Conservation (phyloP, 1,284 basidiomycete species). For the Fomes fomentarius region DNA sequence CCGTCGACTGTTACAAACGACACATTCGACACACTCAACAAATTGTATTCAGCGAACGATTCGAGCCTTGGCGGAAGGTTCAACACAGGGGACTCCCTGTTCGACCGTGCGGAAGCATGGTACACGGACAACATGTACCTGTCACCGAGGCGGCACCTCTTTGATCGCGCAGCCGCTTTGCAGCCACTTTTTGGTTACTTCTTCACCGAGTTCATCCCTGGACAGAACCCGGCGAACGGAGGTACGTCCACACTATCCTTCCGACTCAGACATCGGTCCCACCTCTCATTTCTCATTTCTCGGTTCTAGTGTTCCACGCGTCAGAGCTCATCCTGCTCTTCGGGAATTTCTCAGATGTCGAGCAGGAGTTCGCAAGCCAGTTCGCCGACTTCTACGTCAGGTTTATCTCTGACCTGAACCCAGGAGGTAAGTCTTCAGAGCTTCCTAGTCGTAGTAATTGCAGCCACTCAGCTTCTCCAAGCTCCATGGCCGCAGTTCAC, state of each 20-base stretch:
- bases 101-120: conserved; percentile 56
- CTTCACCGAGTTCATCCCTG: conserved; percentile 58
- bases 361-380: conserved; percentile 48
- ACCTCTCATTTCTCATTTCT: not conserved
- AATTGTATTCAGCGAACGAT: conserved; percentile 52
- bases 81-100: conserved; percentile 61
- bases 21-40: conserved; percentile 41
- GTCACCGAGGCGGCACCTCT: conserved; percentile 50
- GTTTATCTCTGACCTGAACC: conserved; percentile 55
- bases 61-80: conserved; percentile 48
- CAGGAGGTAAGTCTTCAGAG: conserved; percentile 51
- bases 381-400: conserved; percentile 56
- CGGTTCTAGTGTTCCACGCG: conserved; percentile 49
- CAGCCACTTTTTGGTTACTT: conserved; percentile 58
- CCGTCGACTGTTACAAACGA: conserved; percentile 47
- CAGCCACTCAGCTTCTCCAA: conserved; percentile 19
- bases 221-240: conserved; percentile 43
- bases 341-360: conserved; percentile 47
- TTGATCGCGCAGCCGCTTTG: conserved; percentile 46
- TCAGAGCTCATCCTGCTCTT: conserved; percentile 54
- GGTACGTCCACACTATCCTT: conserved; percentile 39
- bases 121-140: conserved; percentile 63
- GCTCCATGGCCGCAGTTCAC: conserved; percentile 49
- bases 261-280: no score
- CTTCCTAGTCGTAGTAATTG: not conserved